Conservation (phyloP, 352 stramenopile species). For the Phytophthora fragariaefolia region DNA sequence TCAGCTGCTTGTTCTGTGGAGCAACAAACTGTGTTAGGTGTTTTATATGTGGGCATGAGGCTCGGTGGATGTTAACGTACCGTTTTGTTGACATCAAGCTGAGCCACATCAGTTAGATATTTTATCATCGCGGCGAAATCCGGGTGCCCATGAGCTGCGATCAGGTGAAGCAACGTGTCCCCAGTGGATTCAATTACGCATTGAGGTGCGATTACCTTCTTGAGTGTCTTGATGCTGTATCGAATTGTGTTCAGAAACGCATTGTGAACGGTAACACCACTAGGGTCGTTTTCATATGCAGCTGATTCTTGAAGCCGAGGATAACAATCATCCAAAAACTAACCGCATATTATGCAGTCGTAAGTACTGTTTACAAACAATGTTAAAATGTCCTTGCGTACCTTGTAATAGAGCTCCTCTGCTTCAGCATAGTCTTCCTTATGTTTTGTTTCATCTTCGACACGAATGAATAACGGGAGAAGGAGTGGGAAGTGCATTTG, state of each 20-base stretch:
- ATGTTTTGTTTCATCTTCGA: conserved; percentile 44
- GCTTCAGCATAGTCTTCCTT: conserved; percentile 44
- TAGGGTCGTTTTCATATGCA: conserved; percentile 46
- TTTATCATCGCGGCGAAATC: conserved; percentile 44
- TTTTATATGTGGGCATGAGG: neutral
- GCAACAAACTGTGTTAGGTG: neutral
- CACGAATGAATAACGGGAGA: conserved; percentile 45
- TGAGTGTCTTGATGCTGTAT: conserved; percentile 42
- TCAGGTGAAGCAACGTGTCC: conserved; percentile 55
- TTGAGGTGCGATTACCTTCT: conserved; percentile 47
- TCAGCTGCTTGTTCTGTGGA: conserved; percentile 55
- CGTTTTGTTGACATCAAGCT: conserved; percentile 50
- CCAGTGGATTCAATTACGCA: conserved; percentile 55
- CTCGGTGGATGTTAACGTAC: conserved; percentile 22
- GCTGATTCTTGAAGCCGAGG: conserved; percentile 38
- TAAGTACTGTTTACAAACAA: neutral
- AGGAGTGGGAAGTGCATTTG: conserved; percentile 42
- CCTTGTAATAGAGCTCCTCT: conserved; percentile 51
- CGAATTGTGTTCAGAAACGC: conserved; percentile 46
- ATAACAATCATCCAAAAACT: conserved; percentile 50
- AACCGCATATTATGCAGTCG: neutral
- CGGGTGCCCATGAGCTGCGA: conserved; percentile 44
- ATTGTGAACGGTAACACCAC: conserved; percentile 49
- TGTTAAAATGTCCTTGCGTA: conserved; percentile 8
- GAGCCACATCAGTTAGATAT: conserved; percentile 43